Base-by-base conservation (phyloP, 441 rosid species). In the Erysimum cheiri region DNA sequence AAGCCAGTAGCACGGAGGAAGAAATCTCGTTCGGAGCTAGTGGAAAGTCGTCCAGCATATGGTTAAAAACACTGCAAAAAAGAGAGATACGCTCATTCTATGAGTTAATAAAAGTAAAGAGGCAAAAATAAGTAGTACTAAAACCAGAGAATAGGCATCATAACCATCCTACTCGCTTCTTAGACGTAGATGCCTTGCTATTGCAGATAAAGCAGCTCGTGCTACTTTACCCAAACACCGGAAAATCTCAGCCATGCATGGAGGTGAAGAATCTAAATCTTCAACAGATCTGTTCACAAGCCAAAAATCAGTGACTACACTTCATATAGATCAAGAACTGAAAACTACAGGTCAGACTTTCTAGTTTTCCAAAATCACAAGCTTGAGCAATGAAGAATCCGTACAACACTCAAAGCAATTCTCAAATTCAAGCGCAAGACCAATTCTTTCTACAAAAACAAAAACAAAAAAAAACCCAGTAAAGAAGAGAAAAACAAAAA, bases 221-320 rank as follows among this genome's bases (percentile, higher is more conserved):
- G 98, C 96, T 65, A 85, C 97, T 83, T 85, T 94, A 44, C 98
- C 98, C 96, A 94, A 86, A 60, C 95, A 86, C 85, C 91, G 78
- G 72, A 85, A 93, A 55, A 88, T 71, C 76, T 94, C 98, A 76
- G 87, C 88, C 97, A 91, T 89, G 79, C 98, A 94, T 4, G 98
- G 96, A 32, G 98, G 98, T 44, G 96, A 87, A 26, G 98, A 85
- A 74, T 91, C 97, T 81, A 87, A 82, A 80, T 94, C 96, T 81
- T 91, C 98, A 74, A 87, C 77, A 49, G 96, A 83, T 80, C 98
- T 94, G 64, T 67, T 58, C 63, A 70, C 13, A 75, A 39, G 24
- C 22, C 8, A 22, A 0, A 6, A 61, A 48, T 10, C 58, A 72
- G 11, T 47, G 35, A 11, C 41, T 26, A 73, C 2, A 66, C 44